phyloP scores from a whole-genome alignment of 2,329 filamentous ascomycete species.

The Coniochaeta pulveracea region DNA sequence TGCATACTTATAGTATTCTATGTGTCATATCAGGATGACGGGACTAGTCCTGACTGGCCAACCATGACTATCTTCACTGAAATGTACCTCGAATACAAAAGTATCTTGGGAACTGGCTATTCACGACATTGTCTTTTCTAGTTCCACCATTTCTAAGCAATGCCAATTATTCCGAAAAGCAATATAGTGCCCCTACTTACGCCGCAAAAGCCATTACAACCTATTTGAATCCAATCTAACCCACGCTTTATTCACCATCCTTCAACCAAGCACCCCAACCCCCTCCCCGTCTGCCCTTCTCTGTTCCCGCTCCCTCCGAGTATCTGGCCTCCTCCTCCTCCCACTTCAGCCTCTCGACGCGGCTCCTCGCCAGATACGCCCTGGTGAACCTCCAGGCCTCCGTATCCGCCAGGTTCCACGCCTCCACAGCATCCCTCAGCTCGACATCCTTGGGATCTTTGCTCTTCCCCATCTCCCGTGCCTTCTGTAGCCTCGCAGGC shows the following conservation, averaged over 20 bases:
- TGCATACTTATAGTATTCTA: not conserved
- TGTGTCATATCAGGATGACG: too few species aligned
- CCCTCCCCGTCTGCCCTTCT: slow-evolving; percentile 22
- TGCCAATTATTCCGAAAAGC: too few species aligned
- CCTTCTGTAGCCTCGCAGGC: slow-evolving; percentile 25
- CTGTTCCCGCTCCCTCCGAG: slow-evolving; percentile 47
- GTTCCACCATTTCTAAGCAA: too few species aligned
- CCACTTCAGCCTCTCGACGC: slow-evolving; percentile 55
- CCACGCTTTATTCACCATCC: not conserved
- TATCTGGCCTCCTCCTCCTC: slow-evolving; percentile 58
- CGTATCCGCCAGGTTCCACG: slow-evolving; percentile 60
- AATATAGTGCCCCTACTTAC: too few species aligned
- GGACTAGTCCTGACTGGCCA: too few species aligned
- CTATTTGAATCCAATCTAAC: not conserved
- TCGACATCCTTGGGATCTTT: slow-evolving; percentile 30
- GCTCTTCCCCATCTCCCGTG: slow-evolving; percentile 24
- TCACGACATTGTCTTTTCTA: too few species aligned
- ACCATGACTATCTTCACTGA: too few species aligned
- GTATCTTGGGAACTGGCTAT: too few species aligned
- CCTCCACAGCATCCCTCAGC: slow-evolving; percentile 45
- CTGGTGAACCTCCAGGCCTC: slow-evolving; percentile 68
- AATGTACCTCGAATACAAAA: too few species aligned
- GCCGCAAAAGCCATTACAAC: too few species aligned
- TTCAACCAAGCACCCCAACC: slow-evolving; percentile 3
- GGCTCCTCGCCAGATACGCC: slow-evolving; percentile 52